Percentiles rank a stretch among this genome's conserved stretches.
Conservation (phyloP, 2,329 filamentous ascomycete genomes). For the Aspergillus ochraceus region DNA sequence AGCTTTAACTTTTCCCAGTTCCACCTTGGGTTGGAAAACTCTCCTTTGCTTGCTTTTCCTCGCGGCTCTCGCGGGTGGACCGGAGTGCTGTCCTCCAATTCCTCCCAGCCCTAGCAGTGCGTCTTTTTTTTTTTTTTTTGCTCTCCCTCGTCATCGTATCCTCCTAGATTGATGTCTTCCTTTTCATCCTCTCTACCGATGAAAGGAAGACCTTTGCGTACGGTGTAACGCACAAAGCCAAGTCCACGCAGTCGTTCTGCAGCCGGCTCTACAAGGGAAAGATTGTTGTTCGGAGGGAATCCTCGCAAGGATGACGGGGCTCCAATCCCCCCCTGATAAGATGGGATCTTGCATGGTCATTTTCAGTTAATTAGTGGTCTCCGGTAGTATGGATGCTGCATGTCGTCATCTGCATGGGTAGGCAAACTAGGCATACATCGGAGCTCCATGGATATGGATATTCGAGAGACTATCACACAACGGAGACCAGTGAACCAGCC, state of each 20-base stretch:
- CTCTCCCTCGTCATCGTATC: too few relatives aligned
- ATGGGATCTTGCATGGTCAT: neutral
- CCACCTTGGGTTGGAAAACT: neutral
- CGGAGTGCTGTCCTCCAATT: neutral
- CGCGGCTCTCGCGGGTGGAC: slow-evolving; percentile 9
- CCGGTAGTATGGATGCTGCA: neutral
- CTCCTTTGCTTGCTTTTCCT: slow-evolving; percentile 1
- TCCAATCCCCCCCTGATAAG: neutral
- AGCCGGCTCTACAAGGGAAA: neutral
- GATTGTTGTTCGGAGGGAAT: neutral
- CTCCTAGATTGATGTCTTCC: neutral
- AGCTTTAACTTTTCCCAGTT: neutral
- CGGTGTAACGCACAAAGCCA: neutral
- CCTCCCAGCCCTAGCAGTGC: neutral
- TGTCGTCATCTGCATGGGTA: neutral
- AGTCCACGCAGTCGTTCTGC: neutral
- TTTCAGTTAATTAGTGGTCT: neutral
- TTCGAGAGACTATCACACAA: too few relatives aligned
- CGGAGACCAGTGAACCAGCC: too few relatives aligned
- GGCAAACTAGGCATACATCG: neutral
- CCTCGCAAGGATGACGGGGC: neutral
- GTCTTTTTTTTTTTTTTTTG: neutral
- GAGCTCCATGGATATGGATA: neutral
- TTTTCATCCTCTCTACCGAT: too few relatives aligned
- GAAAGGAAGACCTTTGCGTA: neutral